A percentile compares a stretch with the other conserved stretches of the same genome.
phyloP scores from a whole-genome alignment of 192 early-diverging fungal genomes.

The Coemansia javaensis region DNA sequence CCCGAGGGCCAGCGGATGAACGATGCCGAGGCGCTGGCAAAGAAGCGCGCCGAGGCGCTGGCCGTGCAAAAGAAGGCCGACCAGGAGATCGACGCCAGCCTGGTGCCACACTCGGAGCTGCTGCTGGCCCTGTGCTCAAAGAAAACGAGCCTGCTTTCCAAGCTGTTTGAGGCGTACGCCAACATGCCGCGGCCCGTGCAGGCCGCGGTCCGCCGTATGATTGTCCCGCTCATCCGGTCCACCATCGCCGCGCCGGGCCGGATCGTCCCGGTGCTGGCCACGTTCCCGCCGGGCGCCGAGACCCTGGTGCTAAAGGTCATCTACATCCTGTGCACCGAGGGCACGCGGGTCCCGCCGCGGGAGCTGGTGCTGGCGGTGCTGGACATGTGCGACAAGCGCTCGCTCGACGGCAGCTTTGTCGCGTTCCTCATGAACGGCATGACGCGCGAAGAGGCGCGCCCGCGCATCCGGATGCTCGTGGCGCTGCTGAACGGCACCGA shows the following conservation, averaged over 20 bases:
- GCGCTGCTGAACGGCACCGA: conserved; percentile 16
- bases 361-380: conserved; percentile 33
- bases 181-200: conserved; percentile 9
- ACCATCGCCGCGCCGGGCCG: conserved; percentile 12
- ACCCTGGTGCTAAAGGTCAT: conserved; percentile 24
- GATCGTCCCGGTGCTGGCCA: conserved; percentile 18
- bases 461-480: conserved; percentile 13
- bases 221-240: conserved; percentile 39
- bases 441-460: conserved; percentile 9
- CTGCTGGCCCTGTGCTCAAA: conserved; percentile 43
- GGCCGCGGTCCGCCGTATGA: conserved; percentile 12
- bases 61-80: conserved; percentile 19
- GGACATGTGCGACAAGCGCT: conserved; percentile 25
- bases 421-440: conserved; percentile 25
- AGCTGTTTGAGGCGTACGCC: conserved; percentile 24
- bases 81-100: conserved; percentile 6
- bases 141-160: conserved; percentile 23
- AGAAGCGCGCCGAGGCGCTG: conserved; percentile 8
- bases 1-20: background rate
- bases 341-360: conserved; percentile 13
- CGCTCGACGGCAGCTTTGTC: conserved; percentile 24
- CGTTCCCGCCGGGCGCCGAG: conserved; percentile 36
- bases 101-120: conserved; percentile 30
- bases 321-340: conserved; percentile 14
- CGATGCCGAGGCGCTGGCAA: conserved; percentile 1